These are phyloP conservation scores for Eucalyptus coolabah DNA, from an alignment of 345 rosid genomes.

Conservation along the genomic window DNA sequence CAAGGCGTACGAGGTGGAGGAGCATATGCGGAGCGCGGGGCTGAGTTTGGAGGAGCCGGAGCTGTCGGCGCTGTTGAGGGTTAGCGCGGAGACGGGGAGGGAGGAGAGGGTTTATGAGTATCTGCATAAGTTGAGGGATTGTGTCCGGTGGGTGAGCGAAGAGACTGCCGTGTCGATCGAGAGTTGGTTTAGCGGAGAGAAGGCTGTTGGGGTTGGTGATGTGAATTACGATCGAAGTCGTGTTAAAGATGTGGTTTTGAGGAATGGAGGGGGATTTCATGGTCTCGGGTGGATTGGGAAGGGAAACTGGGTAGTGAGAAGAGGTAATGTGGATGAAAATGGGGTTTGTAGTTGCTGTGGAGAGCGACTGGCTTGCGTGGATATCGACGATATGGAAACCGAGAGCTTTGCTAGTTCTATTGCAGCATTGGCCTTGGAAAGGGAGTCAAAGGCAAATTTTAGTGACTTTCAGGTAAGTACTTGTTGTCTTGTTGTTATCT, in stretches of 20 bases:
- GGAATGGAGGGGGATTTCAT: constrained; percentile 94
- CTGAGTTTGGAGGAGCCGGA: constrained; percentile 54
- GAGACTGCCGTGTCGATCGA: constrained; percentile 40
- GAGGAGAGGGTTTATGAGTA: constrained; percentile 53
- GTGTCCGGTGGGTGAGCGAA: constrained; percentile 42
- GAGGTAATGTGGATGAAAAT: constrained; percentile 26
- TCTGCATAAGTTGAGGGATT: constrained; percentile 62
- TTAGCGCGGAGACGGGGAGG: constrained; percentile 46
- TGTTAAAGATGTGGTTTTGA: constrained; percentile 27
- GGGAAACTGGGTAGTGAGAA: constrained; percentile 56
- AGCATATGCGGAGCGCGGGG: constrained; percentile 43
- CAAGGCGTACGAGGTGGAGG: constrained; percentile 73
- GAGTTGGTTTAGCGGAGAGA: constrained; percentile 43
- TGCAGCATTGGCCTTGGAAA: constrained; percentile 66
- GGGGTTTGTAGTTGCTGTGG: constrained; percentile 65
- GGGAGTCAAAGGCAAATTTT: constrained; percentile 70
- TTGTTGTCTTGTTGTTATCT: neutral
- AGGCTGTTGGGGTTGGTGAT: constrained; percentile 14
- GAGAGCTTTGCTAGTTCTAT: constrained; percentile 52
- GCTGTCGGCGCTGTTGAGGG: constrained; percentile 53
- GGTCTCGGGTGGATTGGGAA: constrained; percentile 87
- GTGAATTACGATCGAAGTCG: constrained; percentile 9
- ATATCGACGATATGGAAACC: constrained; percentile 57
- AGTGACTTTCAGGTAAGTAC: constrained; percentile 66
- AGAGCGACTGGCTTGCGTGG: constrained; percentile 55